Evolutionary conservation across 1,139 yeast genomes (phyloP).

Genomic region (Taphrina populina): DNA sequence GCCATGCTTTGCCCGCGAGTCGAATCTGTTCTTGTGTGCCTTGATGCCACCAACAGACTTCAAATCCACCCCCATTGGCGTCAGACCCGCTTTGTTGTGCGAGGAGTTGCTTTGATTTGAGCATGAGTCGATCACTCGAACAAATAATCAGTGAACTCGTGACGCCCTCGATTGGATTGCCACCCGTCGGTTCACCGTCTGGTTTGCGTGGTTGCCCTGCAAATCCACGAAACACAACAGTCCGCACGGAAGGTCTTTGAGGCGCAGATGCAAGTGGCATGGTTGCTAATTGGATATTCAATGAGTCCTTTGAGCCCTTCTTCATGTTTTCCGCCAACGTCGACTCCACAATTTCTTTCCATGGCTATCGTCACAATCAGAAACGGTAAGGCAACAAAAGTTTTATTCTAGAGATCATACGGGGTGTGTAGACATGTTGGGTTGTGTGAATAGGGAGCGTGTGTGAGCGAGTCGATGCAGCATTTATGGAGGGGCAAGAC

Average conservation of each 20-base stretch:
- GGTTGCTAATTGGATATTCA: constrained; percentile 26
- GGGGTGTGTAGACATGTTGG: too few relatives aligned
- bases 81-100: constrained; percentile 39
- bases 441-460: too few relatives aligned
- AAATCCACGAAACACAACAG: constrained; percentile 32
- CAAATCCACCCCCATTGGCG: constrained; percentile 28
- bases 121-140: constrained; percentile 20
- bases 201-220: constrained; percentile 30
- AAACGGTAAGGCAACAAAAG: too few relatives aligned
- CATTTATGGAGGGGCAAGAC: too few relatives aligned
- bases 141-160: constrained; percentile 14
- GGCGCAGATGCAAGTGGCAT: constrained; percentile 26
- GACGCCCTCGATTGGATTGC: constrained; percentile 25
- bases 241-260: constrained; percentile 16
- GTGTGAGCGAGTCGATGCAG: too few relatives aligned
- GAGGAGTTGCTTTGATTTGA: constrained; percentile 26
- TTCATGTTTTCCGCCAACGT: constrained; percentile 27
- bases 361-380: constrained; percentile 16
- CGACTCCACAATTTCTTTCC: constrained; percentile 22
- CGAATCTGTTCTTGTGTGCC: constrained; percentile 33
- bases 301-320: constrained; percentile 25
- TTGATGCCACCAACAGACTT: constrained; percentile 34
- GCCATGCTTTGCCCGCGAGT: constrained; percentile 28
- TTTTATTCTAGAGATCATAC: too few relatives aligned
- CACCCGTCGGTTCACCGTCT: constrained; percentile 32